phyloP scores from a whole-genome alignment of 75 land plant species.

The Pinus tabuliformis region DNA sequence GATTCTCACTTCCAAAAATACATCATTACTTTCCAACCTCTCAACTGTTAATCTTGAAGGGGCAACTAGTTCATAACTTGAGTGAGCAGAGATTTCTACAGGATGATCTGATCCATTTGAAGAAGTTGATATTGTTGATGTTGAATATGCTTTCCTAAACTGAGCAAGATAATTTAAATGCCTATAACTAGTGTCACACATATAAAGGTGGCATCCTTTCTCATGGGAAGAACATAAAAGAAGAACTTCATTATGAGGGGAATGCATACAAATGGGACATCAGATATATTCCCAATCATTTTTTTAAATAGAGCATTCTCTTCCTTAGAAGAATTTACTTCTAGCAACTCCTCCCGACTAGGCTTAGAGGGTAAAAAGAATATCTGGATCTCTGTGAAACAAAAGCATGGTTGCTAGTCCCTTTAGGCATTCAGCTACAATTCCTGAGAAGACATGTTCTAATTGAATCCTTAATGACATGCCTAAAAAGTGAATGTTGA shows the following conservation, averaged over 20 bases:
- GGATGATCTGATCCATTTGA: background rate
- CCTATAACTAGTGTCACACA: constrained; percentile 48
- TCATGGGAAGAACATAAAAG: constrained; percentile 38
- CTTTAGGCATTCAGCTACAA: constrained; percentile 9
- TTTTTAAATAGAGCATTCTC: constrained; percentile 8
- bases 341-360: background rate
- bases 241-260: constrained; percentile 46
- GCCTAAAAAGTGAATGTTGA: too few species aligned
- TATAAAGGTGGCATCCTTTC: constrained; percentile 43
- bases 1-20: constrained; percentile 15
- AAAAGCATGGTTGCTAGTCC: background rate
- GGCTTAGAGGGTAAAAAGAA: constrained; percentile 4
- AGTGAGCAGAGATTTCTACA: background rate
- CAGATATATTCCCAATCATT: constrained; percentile 43
- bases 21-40: constrained; percentile 25
- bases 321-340: constrained; percentile 8
- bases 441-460: too few species aligned
- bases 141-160: constrained; percentile 22
- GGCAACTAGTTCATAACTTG: background rate
- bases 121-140: background rate
- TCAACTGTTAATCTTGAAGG: constrained; percentile 26
- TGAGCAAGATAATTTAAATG: constrained; percentile 52
- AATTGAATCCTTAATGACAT: too few species aligned
- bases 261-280: constrained; percentile 60
- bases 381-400: constrained; percentile 2